Base-by-base conservation (phyloP, 2,329 filamentous ascomycete species). In the Diaporthe sp. region DNA sequence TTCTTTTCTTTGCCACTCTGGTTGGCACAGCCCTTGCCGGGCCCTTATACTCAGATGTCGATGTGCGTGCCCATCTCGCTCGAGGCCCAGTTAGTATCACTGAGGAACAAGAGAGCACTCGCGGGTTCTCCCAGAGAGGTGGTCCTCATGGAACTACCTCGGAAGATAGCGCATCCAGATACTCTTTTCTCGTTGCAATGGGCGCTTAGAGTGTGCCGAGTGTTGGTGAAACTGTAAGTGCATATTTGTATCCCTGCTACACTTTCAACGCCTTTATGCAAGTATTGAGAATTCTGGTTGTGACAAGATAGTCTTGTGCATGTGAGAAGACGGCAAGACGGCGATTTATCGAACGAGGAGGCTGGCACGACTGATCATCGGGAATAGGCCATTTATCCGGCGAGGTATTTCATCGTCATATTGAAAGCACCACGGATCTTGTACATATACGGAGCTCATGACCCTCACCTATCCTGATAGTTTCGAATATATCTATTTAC, bases 31-130 rank as follows among this genome's bases (percentile, higher is more conserved):
- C 69, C 22, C 7, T 56, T 61, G n/a, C 55, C 6, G 69, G 69
- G 25, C 69, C 69, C 3, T 9, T 71, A 9, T 19, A 12, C 42
- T 71, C 69, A 15, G 69, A 71, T 22, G 32, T 47, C 13, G 69
- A 71, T 17, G 47, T 71, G 7, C 42, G 42, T 4, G 69, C 69
- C 10, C 69, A 71, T 35, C 69, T 71, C 17, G 69, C 69, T 32
- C 69, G 55, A 1, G 69, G 25, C 4, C 22, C 32, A 4, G 69
- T 50, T 32, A 58, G n/a, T 10, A 61, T 71, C 55, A 71, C 61
- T n/a, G 50, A 50, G 3, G 39, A 55, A 51, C 30, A 56, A 50
- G 51, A 59, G 56, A 47, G 30, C 42, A 61, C 39, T 32, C 55
- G 68, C 19, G 42, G 35, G 3, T 27, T 68, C 22, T 53, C 63